A percentile compares a stretch with the other conserved stretches of the same genome.
These are phyloP conservation scores for Pseudogymnoascus sp. DNA, from an alignment of 2,329 filamentous ascomycete species.

Conservation along the genomic window DNA sequence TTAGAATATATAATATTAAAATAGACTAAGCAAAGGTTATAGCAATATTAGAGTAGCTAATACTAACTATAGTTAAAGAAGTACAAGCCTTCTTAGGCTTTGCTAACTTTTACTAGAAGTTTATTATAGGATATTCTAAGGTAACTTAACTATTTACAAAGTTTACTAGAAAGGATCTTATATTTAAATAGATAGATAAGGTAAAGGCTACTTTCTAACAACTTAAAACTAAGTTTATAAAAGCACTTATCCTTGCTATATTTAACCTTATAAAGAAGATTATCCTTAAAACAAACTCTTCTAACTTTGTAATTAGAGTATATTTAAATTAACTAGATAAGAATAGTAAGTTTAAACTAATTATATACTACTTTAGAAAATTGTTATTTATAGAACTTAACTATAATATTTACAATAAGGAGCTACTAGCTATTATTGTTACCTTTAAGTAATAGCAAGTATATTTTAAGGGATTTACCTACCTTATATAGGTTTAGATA, in stretches of 20 bases:
- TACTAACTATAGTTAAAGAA: slow-evolving; percentile 17
- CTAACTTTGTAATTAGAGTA: background rate
- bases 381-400: slow-evolving; percentile 18
- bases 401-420: slow-evolving; percentile 32
- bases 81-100: slow-evolving; percentile 27
- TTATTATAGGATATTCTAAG: slow-evolving; percentile 24
- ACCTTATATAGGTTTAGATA: slow-evolving; percentile 16
- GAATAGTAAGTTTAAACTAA: background rate
- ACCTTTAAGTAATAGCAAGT: slow-evolving; percentile 21
- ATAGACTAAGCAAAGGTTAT: slow-evolving; percentile 18
- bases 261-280: background rate
- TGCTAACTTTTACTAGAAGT: slow-evolving; percentile 29
- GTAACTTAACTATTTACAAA: background rate
- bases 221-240: background rate
- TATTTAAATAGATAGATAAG: background rate
- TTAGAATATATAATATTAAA: slow-evolving; percentile 14
- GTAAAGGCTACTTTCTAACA: background rate
- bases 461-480: slow-evolving; percentile 17
- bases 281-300: background rate
- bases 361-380: background rate
- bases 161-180: background rate
- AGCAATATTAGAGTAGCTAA: slow-evolving; percentile 18
- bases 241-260: background rate
- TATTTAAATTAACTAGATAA: background rate
- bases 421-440: slow-evolving; percentile 30